Conservation (phyloP, 2,329 filamentous ascomycete genomes). For the Bipolaris zeicola region DNA sequence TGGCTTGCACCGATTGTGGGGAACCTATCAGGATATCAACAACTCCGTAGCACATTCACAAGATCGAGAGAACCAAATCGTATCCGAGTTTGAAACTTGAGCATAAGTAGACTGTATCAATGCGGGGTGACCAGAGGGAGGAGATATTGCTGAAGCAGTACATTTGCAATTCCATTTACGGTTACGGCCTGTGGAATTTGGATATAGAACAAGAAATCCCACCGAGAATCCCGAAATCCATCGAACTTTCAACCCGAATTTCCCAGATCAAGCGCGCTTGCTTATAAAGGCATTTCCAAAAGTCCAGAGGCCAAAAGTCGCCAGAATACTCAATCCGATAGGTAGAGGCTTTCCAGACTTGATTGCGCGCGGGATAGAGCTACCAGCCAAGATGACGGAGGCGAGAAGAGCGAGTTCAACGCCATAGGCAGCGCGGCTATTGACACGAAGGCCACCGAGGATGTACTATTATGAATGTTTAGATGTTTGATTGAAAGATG, state of each 20-base stretch:
- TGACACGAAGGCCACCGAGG: slow-evolving; percentile 80
- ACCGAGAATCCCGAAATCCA: background rate
- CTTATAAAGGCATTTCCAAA: slow-evolving; percentile 72
- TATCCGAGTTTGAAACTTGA: background rate
- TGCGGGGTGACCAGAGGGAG: background rate
- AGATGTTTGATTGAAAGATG: background rate
- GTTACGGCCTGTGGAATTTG: background rate
- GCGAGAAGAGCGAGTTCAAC: slow-evolving; percentile 88
- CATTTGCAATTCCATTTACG: background rate
- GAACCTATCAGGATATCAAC: slow-evolving; percentile 1
- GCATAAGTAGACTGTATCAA: background rate
- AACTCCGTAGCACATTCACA: background rate
- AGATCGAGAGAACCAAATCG: background rate
- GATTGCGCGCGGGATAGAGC: slow-evolving; percentile 84
- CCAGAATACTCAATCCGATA: slow-evolving; percentile 75
- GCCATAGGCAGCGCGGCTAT: slow-evolving; percentile 76
- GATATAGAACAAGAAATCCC: background rate
- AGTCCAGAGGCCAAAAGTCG: slow-evolving; percentile 75
- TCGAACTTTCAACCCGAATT: background rate
- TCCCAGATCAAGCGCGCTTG: slow-evolving; percentile 3
- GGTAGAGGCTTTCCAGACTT: slow-evolving; percentile 84
- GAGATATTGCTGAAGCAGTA: background rate
- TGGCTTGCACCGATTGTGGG: slow-evolving; percentile 17
- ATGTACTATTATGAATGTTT: slow-evolving; percentile 60
- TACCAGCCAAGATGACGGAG: slow-evolving; percentile 81